Base-by-base conservation (phyloP, 768 basidiomycete genomes). In the Calocera cornea region DNA sequence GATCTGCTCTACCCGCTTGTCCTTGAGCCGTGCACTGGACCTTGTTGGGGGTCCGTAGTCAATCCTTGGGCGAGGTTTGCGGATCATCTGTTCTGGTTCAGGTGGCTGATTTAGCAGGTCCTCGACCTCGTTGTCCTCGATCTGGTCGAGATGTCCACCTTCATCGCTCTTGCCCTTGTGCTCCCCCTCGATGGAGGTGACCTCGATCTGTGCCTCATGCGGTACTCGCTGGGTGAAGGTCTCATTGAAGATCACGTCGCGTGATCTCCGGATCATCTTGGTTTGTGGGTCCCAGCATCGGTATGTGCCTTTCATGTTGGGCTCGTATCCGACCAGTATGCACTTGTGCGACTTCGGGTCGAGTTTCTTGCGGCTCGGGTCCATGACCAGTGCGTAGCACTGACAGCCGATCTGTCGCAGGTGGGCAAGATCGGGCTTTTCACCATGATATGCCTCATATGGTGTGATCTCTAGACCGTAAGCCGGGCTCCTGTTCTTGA, bases 331-430 rank as follows among this genome's bases (percentile, higher is more conserved):
- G 44, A 47, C 44, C 5, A 47, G 24, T 3, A 47, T 47, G 44
- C 44, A 47, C 44, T 47, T 47, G 44, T 47, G 44, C 44, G 44
- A 47, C 24, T 47, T 47, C 7, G 44, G 24, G 19, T 47, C 44
- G 19, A 47, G 44, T 24, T 47, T 47, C 44, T 47, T 47, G 5
- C 44, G 64, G 44, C 47, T 68, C 64, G 80, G 74, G 66, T 76
- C 76, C 65, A 74, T 75, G 7, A 79, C 71, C 65, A 73, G 75
- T 33, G 78, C 79, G 73, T 79, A 80, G 19, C 78, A 77, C 44
- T 69, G 70, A 63, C 78, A 80, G 2, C 80, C 78, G 64, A 74
- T 81, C 22, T 77, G 74, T 5, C 76, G 71, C 24, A 81, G 72
- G 69, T 78, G 72, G 0, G 71, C 72, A 12, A 78, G 70, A 65